Evolutionary conservation across 208 protist species (phyloP), one percentile per base, ranked within the genome.

Genomic region (Crithidia expoeki): DNA sequence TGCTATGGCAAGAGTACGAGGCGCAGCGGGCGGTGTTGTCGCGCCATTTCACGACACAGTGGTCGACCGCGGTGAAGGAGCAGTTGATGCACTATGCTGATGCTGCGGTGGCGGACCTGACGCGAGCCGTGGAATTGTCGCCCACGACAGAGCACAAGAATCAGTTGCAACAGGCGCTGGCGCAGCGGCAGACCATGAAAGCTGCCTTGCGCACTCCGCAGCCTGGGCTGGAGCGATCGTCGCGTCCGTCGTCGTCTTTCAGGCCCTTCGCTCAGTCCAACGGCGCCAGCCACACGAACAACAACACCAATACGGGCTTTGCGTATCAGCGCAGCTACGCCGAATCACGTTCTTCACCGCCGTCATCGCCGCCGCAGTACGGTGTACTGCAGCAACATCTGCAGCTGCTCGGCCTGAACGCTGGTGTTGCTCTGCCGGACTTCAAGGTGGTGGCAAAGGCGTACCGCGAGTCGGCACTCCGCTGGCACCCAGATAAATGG

Each of bases 401-500:
- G 44, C 56, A 68, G 50, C 25, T 88, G 21, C 72, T 88, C 1
- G 72, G 69, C 30, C 44, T 88, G 30, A 49, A 68, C 42, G n/a
- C 53, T 10, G 47, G 23, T 0, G 61, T 56, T 3, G 23, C 10
- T 2, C 68, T 76, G 55, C 83, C 85, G 23, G 78, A 88, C 19
- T 50, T 53, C 30, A 68, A 82, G 62, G 78, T 78, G 42, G 60
- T 98, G 23, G 77, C 74, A 16, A 94, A 90, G 65, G 91, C 92
- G 58, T 98, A 97, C 70, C 89, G 81, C n/a, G 74, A 90, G 68
- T 79, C 76, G 7, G 92, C 90, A 9, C 72, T 97, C 47, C 82
- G 72, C 44, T 96, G 89, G 84, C 95, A 98, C 71, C 95, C 95
- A 4, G 94, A 98, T 68, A 89, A 85, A 60, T 96, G 91, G 91